phyloP scores from a whole-genome alignment of 108 stramenopile genomes.

The Seminavis robusta region DNA sequence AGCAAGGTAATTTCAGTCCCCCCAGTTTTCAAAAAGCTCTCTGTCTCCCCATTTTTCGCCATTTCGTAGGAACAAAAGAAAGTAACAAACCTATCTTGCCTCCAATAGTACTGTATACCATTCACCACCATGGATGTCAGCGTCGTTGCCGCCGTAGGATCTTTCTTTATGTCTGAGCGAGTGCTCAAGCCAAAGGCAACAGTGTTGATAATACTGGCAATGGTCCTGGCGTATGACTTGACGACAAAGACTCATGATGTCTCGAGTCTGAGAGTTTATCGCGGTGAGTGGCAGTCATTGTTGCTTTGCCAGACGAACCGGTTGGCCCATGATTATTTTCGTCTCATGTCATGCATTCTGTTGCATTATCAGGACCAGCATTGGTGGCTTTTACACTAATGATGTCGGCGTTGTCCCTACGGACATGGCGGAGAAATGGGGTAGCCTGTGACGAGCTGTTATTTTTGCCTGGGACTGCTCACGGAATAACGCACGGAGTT shows the following conservation, averaged over 20 bases:
- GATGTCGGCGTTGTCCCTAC: constrained; percentile 68
- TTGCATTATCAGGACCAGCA: constrained; percentile 47
- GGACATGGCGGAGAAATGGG: constrained; percentile 84
- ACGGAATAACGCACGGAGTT: constrained; percentile 33
- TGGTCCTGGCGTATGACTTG: constrained; percentile 49
- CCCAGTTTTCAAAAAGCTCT: no score
- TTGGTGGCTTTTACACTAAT: constrained; percentile 75
- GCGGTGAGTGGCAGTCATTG: constrained; percentile 23
- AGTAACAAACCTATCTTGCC: no score
- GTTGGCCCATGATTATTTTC: not conserved
- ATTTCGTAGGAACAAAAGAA: no score
- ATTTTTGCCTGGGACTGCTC: constrained; percentile 83
- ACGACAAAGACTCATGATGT: constrained; percentile 53
- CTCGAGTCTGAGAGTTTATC: constrained; percentile 47
- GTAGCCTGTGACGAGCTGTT: constrained; percentile 85
- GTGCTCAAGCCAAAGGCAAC: constrained; percentile 66
- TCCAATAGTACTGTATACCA: no score
- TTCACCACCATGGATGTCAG: constrained; percentile 66
- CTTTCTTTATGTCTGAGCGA: constrained; percentile 59
- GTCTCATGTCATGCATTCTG: not conserved
- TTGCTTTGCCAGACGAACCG: not conserved
- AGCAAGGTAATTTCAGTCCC: no score
- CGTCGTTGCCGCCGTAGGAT: constrained; percentile 50
- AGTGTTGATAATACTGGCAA: constrained; percentile 41
- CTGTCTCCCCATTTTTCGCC: no score